These are phyloP conservation scores for Verbascum thapsus DNA, from an alignment of 257 asterid genomes.

Conservation along the genomic window DNA sequence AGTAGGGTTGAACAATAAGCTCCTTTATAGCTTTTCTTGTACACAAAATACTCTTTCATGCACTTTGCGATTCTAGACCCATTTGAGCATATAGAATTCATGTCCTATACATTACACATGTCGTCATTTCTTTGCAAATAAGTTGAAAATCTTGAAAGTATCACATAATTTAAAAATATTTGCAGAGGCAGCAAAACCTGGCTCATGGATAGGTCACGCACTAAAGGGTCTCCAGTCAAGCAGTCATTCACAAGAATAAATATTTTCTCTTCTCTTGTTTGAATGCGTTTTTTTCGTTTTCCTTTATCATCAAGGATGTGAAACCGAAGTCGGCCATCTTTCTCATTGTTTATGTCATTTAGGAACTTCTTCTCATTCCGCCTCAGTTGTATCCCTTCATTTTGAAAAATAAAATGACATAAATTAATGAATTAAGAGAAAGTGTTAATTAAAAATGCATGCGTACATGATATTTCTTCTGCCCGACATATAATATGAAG, in stretches of 20 bases:
- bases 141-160: slow-evolving; percentile 15
- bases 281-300: slow-evolving; percentile 85
- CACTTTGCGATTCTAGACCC: slow-evolving; percentile 95
- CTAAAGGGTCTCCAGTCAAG: slow-evolving; percentile 90
- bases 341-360: slow-evolving; percentile 83
- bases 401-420: slow-evolving; percentile 34
- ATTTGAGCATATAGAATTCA: slow-evolving; percentile 79
- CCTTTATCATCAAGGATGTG: slow-evolving; percentile 85
- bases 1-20: slow-evolving; percentile 68
- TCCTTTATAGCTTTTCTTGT: slow-evolving; percentile 79
- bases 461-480: slow-evolving; percentile 85
- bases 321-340: slow-evolving; percentile 89
- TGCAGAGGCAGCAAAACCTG: slow-evolving; percentile 61
- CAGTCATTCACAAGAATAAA: slow-evolving; percentile 91
- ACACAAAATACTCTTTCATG: slow-evolving; percentile 87
- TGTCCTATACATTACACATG: slow-evolving; percentile 54
- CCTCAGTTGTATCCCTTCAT: slow-evolving; percentile 97
- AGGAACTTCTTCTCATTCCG: slow-evolving; percentile 90
- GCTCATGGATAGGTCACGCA: slow-evolving; percentile 85
- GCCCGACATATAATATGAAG: slow-evolving; percentile 80
- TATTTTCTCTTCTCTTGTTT: slow-evolving; percentile 92
- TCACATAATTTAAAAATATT: slow-evolving; percentile 25
- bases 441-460: slow-evolving; percentile 26
- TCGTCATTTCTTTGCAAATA: slow-evolving; percentile 19
- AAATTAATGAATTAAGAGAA: slow-evolving; percentile 24